Evolutionary conservation across 1,139 yeast genomes (phyloP), one percentile per base, ranked within the genome.

Genomic region (Suhomyces bokatorum): DNA sequence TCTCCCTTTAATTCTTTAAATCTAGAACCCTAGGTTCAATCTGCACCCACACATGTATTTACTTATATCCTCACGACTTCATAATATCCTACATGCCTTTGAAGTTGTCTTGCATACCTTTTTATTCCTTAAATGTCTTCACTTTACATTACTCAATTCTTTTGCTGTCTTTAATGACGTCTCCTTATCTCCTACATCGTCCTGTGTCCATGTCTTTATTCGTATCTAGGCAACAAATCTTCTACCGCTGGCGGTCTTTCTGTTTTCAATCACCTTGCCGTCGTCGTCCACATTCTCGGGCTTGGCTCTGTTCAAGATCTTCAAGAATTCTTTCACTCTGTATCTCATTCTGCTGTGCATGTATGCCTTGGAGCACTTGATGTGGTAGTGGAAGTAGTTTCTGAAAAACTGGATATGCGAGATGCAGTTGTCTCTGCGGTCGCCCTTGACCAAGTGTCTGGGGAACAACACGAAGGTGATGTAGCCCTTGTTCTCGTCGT

Each of bases 301-400:
- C 69, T 91, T 90, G 35, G 99, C 99, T 62, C 99, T 81, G 74
- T 95, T 93, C 70, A 93, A 81, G 37, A 95, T 93, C 77, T 93
- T 93, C 63, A 91, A 80, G 73, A 91, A 93, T 60, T 95, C 95
- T 56, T 86, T 83, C 34, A 93, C 98, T 58, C 99, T 81, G 69
- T 77, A 88, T 69, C 99, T 83, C 99, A 93, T 93, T 76, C 99
- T 83, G 46, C 97, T 89, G 69, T 93, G 99, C 87, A 93, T 85
- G 72, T 88, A 95, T 33, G 99, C 98, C 76, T 93, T 93, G 50
- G 97, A 90, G 66, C 97, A 91, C 70, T 93, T 93, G 73, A 93
- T 93, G 65, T 93, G 99, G 70, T 91, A 93, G 67, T 93, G 99
- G 85, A 93, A 91, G 69, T 91, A 93, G 64, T 90, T 95, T 69